Conservation (phyloP, 2,329 filamentous ascomycete genomes). For the Colletotrichum sp. region DNA sequence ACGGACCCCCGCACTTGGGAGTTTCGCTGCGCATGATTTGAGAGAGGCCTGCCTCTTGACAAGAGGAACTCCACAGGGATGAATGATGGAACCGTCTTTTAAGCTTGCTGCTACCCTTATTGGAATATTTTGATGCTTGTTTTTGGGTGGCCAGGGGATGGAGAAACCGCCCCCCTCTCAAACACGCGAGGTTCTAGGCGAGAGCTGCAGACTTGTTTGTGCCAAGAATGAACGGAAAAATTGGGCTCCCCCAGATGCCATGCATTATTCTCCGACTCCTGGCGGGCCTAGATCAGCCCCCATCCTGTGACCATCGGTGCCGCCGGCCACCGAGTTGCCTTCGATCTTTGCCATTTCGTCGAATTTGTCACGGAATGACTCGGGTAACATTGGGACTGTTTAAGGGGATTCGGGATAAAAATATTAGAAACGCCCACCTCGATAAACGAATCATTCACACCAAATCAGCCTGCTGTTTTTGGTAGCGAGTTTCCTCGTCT, state of each 20-base stretch:
- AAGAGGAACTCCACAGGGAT: neutral
- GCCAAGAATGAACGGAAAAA: conserved; percentile 8
- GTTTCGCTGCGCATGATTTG: conserved; percentile 6
- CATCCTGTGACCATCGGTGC: neutral
- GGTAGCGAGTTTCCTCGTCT: neutral
- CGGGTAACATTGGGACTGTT: neutral
- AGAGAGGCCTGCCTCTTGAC: neutral
- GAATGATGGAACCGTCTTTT: neutral
- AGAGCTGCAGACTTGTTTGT: neutral
- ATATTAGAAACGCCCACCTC: neutral
- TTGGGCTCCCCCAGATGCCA: neutral
- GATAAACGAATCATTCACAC: neutral
- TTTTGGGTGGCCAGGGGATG: neutral
- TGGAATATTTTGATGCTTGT: neutral
- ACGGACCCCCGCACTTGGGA: neutral
- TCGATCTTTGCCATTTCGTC: neutral
- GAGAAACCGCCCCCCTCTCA: conserved; percentile 1
- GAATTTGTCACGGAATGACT: conserved; percentile 12
- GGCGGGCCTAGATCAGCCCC: neutral
- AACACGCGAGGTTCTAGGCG: neutral
- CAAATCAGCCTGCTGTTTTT: neutral
- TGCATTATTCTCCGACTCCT: neutral
- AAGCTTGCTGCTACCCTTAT: neutral
- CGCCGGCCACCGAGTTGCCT: neutral
- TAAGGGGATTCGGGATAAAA: neutral